Base-by-base conservation (phyloP, 495 filamentous ascomycete genomes). In the Ascodesmis nigricans region DNA sequence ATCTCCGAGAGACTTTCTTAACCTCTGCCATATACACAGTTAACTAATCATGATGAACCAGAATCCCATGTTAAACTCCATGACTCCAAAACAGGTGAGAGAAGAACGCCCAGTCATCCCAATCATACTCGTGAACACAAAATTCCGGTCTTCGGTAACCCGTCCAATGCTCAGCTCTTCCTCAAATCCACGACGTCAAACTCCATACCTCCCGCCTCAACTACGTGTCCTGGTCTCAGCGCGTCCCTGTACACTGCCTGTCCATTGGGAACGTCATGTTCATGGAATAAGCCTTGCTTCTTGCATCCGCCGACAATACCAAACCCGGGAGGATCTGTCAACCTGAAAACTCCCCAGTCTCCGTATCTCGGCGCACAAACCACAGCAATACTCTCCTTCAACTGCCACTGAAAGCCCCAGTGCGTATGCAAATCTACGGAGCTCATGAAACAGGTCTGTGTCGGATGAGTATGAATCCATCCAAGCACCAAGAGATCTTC, bases 381-480 rank as follows among this genome's bases (percentile, higher is more conserved):
- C 43, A 97, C 90, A 5, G 90, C 87, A 47, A 97, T 84, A 48
- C 76, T 83, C 60, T 97, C 87, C 10, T 78, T 69, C 52, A 95
- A 63, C 80, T 87, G 90, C 17, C 79, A 66, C 53, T 97, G 87
- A 53, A 92, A 95, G 13, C 79, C 80, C 20, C 66, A 65, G 46
- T 93, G 87, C 0, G 90, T 97, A 45, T 97, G 87, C 41, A 92
- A 47, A 50, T 97, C 87, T 21, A 83, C 64, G 21, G 74, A 82
- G 55, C 80, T 91, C 79, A 97, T 87, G 52, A 97, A 97, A 53
- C 87, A 97, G 1, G 80, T 91, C 58, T 97, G 90, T 0, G 73
- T 78, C 0, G 87, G 87, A 52, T 97, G 87, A 0, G 87, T 97
- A 52, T 97, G 87, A 37, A 97, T 97, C 87, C 87, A 97, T 35